Conservation (phyloP, 148 eudicot species). For the Suaeda aralocaspica region DNA sequence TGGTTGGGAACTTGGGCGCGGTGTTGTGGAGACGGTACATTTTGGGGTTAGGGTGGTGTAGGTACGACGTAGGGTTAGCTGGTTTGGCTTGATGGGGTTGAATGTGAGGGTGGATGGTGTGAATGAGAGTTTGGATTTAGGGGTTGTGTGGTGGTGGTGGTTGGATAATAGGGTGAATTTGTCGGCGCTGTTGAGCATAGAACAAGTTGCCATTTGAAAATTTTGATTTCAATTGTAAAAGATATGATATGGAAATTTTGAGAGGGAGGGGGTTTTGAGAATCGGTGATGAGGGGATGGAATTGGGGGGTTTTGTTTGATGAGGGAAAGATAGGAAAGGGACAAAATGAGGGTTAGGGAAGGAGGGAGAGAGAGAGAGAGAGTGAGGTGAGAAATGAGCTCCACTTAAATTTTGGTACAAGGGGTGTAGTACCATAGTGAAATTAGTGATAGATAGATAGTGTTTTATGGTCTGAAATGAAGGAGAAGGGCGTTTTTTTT, state of each 20-base stretch:
- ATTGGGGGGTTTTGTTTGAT: background rate
- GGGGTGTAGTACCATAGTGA: too few relatives aligned
- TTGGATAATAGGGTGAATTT: slow-evolving; percentile 36
- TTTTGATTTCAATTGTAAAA: too few relatives aligned
- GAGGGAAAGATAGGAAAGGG: background rate
- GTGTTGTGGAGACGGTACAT: slow-evolving; percentile 55
- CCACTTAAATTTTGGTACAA: too few relatives aligned
- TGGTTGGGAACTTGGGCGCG: slow-evolving; percentile 85
- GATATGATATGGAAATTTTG: too few relatives aligned
- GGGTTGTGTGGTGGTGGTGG: too few relatives aligned
- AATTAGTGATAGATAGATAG: too few relatives aligned
- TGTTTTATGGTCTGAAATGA: slow-evolving; percentile 29
- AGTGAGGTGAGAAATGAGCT: background rate
- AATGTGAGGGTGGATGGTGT: too few relatives aligned
- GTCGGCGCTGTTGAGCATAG: slow-evolving; percentile 58
- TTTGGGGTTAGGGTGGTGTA: slow-evolving; percentile 41
- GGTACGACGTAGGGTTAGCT: too few relatives aligned
- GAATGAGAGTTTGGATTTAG: too few relatives aligned
- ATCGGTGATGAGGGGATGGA: background rate
- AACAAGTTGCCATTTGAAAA: slow-evolving; percentile 77
- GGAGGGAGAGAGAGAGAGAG: background rate
- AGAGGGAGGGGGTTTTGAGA: too few relatives aligned
- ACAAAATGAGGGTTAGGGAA: background rate
- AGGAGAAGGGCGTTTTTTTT: slow-evolving; percentile 10
- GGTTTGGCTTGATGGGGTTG: too few relatives aligned